Evolutionary conservation across 805 yeast genomes (phyloP), one percentile per base, ranked within the genome.

Genomic region (Sungouiella blattae): DNA sequence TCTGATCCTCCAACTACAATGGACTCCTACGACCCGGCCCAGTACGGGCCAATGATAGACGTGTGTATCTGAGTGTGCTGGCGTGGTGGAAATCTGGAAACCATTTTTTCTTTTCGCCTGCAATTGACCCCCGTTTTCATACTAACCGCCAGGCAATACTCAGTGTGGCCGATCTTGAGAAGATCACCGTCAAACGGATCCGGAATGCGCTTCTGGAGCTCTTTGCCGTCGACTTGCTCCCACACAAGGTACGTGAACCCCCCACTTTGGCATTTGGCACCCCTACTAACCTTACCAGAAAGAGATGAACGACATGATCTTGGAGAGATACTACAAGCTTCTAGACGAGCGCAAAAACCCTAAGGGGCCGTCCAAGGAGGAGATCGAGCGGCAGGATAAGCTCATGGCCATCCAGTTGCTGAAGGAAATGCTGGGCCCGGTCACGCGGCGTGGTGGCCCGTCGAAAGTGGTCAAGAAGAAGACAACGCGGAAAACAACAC

Each of bases 201-300:
- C 65, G 94, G 41, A 69, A 71, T 40, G 91, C 89, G 0, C 50
- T 86, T n/a, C 87, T 80, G 52, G 84, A 76, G 41, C 63, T 86
- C 21, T 83, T 79, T 49, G 75, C 71, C 4, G 64, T 71, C 1
- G 78, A 82, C 44, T 65, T 83, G 28, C 60, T 49, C 14, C 62
- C 64, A 0, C 62, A 72, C 39, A 66, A 72, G 47, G 71, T 64
- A 63, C 22, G 22, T 20, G 22, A 20, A 20, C 6, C 22, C 9
- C 9, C 9, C 22, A 7, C 22, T 20, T 9, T 20, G 22, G n/a
- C n/a, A n/a, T 1, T 7, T 17, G 6, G 29, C 9, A 14, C 8
- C 5, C 6, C 9, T 37, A 44, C 55, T 54, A 52, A 56, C 57
- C 8, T 7, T 20, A 7, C 2, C 63, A 81, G 70, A 73, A 78